A percentile compares a stretch with the other conserved stretches of the same genome.
Evolutionary conservation across 2,329 filamentous ascomycete genomes (phyloP).

Genomic region (Colletotrichum sansevieriae): DNA sequence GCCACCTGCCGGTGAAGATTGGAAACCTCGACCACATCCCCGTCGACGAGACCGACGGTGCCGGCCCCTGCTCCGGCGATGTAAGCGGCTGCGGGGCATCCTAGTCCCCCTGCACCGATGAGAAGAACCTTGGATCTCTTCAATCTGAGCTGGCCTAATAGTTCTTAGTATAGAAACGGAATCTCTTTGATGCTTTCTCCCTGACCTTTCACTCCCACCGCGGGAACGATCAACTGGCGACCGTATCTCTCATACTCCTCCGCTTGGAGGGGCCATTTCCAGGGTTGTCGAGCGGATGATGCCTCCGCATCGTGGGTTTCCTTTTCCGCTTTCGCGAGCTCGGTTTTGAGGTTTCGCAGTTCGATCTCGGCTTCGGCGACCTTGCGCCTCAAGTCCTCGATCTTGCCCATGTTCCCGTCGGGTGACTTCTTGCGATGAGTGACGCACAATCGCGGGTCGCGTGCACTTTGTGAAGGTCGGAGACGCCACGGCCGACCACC

Average conservation of each 20-base stretch:
- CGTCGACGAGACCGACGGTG: conserved; percentile 86
- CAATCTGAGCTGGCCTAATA: conserved; percentile 79
- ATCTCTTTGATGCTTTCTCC: not conserved
- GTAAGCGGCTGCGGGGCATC: conserved; percentile 93
- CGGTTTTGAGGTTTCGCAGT: conserved; percentile 58
- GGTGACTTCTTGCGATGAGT: conserved; percentile 1
- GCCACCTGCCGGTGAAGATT: conserved; percentile 95
- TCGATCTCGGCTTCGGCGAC: conserved; percentile 64
- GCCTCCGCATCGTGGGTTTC: conserved; percentile 39
- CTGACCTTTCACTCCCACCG: conserved; percentile 80
- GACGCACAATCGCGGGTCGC: conserved; percentile 5
- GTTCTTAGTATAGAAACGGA: conserved; percentile 7
- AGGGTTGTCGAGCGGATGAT: conserved; percentile 40
- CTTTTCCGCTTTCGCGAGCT: conserved; percentile 58
- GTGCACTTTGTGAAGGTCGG: conserved; percentile 18
- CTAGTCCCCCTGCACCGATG: conserved; percentile 89
- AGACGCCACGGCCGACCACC: conserved; percentile 29
- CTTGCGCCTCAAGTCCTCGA: conserved; percentile 59
- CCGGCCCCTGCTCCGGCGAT: conserved; percentile 91
- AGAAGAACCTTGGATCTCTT: conserved; percentile 80
- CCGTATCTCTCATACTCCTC: conserved; percentile 91
- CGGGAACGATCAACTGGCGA: conserved; percentile 88
- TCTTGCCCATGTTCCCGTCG: conserved; percentile 51
- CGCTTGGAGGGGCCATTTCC: conserved; percentile 76
- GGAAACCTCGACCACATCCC: conserved; percentile 87